Percentiles rank a stretch among this genome's conserved stretches.
Evolutionary conservation across 2,329 filamentous ascomycete genomes (phyloP).

Genomic region (Diplodia mutila): DNA sequence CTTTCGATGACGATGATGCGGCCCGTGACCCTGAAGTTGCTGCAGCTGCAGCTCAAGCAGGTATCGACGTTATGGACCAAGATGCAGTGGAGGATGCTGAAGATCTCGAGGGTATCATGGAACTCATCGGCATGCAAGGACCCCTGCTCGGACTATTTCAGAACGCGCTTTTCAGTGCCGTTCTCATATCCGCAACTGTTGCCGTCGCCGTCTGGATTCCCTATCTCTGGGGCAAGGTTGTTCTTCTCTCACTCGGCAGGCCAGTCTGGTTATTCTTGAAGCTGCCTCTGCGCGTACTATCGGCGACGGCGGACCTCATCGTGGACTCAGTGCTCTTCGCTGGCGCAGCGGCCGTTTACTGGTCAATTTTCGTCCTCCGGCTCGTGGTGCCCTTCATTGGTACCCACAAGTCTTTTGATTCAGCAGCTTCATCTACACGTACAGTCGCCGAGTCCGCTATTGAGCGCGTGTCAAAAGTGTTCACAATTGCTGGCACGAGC

Average conservation of each 20-base stretch:
- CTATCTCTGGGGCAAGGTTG: slow-evolving; percentile 86
- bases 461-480: slow-evolving; percentile 39
- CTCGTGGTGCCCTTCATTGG: slow-evolving; percentile 31
- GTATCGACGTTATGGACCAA: slow-evolving; percentile 65
- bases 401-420: slow-evolving; percentile 7
- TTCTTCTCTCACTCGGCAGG: slow-evolving; percentile 77
- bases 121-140: slow-evolving; percentile 94
- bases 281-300: slow-evolving; percentile 72
- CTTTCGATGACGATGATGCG: slow-evolving; percentile 26
- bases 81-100: slow-evolving; percentile 82
- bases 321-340: slow-evolving; percentile 74
- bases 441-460: slow-evolving; percentile 41
- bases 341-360: slow-evolving; percentile 57
- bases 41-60: slow-evolving; percentile 68
- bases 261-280: slow-evolving; percentile 69
- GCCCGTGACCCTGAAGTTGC: slow-evolving; percentile 61
- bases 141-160: slow-evolving; percentile 88
- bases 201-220: slow-evolving; percentile 86
- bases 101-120: slow-evolving; percentile 93
- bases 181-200: slow-evolving; percentile 86
- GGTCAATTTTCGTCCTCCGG: slow-evolving; percentile 34
- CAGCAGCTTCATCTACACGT: slow-evolving; percentile 18
- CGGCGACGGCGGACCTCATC: slow-evolving; percentile 74
- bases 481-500: slow-evolving; percentile 35
- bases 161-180: slow-evolving; percentile 91